A percentile compares a stretch with the other conserved stretches of the same genome.
phyloP scores from a whole-genome alignment of 2,329 filamentous ascomycete genomes.

The Chlorencoelia australis region DNA sequence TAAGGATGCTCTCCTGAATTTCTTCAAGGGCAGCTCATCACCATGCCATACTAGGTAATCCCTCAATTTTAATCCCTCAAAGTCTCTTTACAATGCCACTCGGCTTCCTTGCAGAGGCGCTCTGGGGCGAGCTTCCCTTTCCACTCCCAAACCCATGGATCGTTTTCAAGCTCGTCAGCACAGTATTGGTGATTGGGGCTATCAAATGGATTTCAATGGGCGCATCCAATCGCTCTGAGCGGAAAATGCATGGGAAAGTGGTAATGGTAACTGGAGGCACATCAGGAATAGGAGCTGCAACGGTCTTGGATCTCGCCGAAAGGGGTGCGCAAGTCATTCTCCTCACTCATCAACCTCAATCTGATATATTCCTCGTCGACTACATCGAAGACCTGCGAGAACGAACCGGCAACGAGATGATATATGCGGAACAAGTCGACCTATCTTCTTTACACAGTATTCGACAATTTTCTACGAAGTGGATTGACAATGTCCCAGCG shows the following conservation, averaged over 20 bases:
- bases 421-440: slow-evolving; percentile 94
- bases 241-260: slow-evolving; percentile 86
- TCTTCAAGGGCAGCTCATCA: neutral
- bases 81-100: slow-evolving; percentile 21
- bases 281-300: slow-evolving; percentile 76
- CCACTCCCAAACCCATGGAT: slow-evolving; percentile 28
- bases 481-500: slow-evolving; percentile 92
- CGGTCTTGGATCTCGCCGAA: slow-evolving; percentile 62
- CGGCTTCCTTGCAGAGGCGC: slow-evolving; percentile 21
- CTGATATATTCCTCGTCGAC: slow-evolving; percentile 83
- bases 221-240: slow-evolving; percentile 61
- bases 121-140: slow-evolving; percentile 16
- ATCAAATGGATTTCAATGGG: slow-evolving; percentile 74
- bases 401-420: slow-evolving; percentile 69
- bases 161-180: slow-evolving; percentile 42
- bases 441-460: slow-evolving; percentile 82
- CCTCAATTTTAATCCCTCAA: neutral
- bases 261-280: slow-evolving; percentile 91
- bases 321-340: slow-evolving; percentile 87
- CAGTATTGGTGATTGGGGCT: slow-evolving; percentile 42
- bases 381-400: slow-evolving; percentile 81
- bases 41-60: slow-evolving; percentile 1
- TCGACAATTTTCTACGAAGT: slow-evolving; percentile 87
- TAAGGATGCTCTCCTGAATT: no score
- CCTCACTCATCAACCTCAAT: slow-evolving; percentile 70